Conservation (phyloP, 257 asterid species). For the Scutellaria galericulata region DNA sequence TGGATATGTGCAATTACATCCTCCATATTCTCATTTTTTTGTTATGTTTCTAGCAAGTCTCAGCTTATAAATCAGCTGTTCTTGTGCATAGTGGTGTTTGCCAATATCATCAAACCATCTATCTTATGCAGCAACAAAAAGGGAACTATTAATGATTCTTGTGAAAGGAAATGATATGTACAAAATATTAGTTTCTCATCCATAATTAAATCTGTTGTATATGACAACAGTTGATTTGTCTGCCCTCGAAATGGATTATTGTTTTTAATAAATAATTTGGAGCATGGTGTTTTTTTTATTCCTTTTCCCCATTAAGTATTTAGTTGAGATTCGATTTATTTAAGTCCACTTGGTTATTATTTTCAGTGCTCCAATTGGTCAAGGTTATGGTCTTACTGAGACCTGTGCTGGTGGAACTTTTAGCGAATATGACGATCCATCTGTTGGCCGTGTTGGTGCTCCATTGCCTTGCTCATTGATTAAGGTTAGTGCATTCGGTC, state of each 20-base stretch:
- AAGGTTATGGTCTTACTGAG: slow-evolving; percentile 99
- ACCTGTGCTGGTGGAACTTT: slow-evolving; percentile 99
- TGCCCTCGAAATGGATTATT: background rate
- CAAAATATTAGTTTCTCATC: background rate
- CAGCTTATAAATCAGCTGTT: background rate
- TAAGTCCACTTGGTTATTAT: slow-evolving; percentile 24
- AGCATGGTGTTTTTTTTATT: background rate
- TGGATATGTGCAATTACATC: background rate
- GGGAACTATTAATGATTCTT: background rate
- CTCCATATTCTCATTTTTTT: background rate
- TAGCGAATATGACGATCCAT: slow-evolving; percentile 89
- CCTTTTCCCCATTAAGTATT: slow-evolving; percentile 4
- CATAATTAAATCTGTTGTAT: too few relatives aligned
- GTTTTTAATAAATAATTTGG: background rate
- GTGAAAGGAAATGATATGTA: background rate
- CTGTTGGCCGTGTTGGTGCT: slow-evolving; percentile 98
- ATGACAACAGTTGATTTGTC: background rate
- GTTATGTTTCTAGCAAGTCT: background rate
- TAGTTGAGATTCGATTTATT: slow-evolving; percentile 7
- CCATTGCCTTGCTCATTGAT: slow-evolving; percentile 90
- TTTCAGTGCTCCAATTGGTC: slow-evolving; percentile 95
- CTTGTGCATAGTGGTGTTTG: slow-evolving; percentile 24
- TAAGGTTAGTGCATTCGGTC: slow-evolving; percentile 56
- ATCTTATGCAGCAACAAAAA: background rate
- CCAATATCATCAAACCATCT: background rate